Base-by-base conservation (phyloP, 2,329 filamentous ascomycete species). In the Escovopsis sp. region DNA sequence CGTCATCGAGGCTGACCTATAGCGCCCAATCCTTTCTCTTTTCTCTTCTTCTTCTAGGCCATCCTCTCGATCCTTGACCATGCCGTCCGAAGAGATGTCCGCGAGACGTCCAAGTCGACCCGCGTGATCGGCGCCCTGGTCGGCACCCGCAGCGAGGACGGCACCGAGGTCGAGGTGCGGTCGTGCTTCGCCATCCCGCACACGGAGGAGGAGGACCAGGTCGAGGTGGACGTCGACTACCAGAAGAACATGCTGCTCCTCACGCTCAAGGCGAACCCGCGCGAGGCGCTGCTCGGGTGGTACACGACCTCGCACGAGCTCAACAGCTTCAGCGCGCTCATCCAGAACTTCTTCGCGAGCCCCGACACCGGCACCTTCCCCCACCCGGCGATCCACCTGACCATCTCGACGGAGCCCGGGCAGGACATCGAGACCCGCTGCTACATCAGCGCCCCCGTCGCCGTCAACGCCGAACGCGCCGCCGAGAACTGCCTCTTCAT, bases 161-260 rank as follows among this genome's bases (percentile, higher is more conserved):
- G 88, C 60, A 85, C 82, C 55, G 88, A 96, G 61, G 84, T 93
- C 53, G 86, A 93, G 62, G 90, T 98, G 53, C 79, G 85, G 55
- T 92, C 85, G 55, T 88, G 85, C 66, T 98, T 98, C 59, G 90
- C 90, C 48, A 93, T 98, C 54, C 87, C 88, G 47, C 90, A 98
- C 68, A 96, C 88, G 48, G 90, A 98, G 66, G 94, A 88, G 48
- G 82, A 87, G 57, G 90, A 98, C 62, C 90, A 98, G 63, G 90
- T 98, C 52, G 90, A 98, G 63, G 90, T 98, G 45, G 90, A 98
- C 58, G 93, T 98, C 72, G 90, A 98, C 63, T 98, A 96, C 64
- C 90, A 98, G 66, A 96, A 96, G 74, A 87, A 88, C 61, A 98
- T 98, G 90, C 78, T 96, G 39, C 80, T 83, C 40, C 69, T 98